These are phyloP conservation scores for Komagataella mondaviorum DNA, from an alignment of 805 yeast genomes.

Conservation along the genomic window DNA sequence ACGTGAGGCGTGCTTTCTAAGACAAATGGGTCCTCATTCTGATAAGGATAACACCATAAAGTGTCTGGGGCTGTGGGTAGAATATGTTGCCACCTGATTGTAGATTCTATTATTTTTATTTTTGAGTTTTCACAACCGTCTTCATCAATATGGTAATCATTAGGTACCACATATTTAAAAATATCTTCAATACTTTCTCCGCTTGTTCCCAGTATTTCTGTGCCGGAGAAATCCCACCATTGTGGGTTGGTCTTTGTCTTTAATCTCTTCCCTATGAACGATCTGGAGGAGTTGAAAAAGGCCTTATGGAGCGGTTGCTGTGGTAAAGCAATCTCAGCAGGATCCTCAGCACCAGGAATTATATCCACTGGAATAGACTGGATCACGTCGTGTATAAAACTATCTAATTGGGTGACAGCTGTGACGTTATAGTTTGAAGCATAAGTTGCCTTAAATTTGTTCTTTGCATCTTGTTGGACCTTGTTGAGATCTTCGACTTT, in stretches of 20 bases:
- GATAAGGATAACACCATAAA: conserved; percentile 76
- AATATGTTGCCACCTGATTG: conserved; percentile 72
- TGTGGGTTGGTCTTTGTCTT: conserved; percentile 54
- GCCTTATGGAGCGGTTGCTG: conserved; percentile 84
- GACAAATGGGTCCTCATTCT: conserved; percentile 66
- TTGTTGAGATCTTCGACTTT: conserved; percentile 12
- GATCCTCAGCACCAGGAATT: conserved; percentile 81
- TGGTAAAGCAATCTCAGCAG: conserved; percentile 74
- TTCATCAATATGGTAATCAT: conserved; percentile 12
- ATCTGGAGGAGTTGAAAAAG: conserved; percentile 36
- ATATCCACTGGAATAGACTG: conserved; percentile 54
- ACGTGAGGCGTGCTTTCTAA: conserved; percentile 77
- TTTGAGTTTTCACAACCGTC: conserved; percentile 17
- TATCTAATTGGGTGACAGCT: conserved; percentile 43
- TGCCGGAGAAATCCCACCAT: conserved; percentile 46
- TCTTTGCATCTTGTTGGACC: conserved; percentile 14
- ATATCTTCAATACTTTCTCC: conserved; percentile 84
- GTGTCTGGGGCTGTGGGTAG: conserved; percentile 97
- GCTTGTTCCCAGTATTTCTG: conserved; percentile 54
- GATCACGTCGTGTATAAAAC: conserved; percentile 40
- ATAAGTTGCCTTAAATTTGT: conserved; percentile 36
- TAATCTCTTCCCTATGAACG: conserved; percentile 15
- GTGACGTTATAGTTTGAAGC: conserved; percentile 35
- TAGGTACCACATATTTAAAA: conserved; percentile 44
- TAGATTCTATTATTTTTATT: conserved; percentile 46